phyloP scores from a whole-genome alignment of 495 filamentous ascomycete genomes.

The Penicillium pulvis region DNA sequence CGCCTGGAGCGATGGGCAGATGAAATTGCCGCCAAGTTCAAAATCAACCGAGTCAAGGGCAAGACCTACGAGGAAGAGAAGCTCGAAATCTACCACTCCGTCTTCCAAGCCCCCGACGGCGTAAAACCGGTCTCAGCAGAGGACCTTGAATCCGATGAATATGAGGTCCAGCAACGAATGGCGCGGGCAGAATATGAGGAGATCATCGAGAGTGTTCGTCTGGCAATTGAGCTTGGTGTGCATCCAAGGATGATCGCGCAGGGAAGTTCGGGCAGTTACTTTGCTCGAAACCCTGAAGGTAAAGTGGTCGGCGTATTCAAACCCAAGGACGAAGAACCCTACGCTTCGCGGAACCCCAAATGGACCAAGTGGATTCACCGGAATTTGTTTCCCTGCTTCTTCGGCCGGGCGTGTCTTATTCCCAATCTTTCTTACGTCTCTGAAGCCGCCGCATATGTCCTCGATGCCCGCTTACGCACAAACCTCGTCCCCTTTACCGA shows the following conservation, averaged over 20 bases:
- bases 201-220: slow-evolving; percentile 83
- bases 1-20: slow-evolving; percentile 95
- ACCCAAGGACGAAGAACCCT: slow-evolving; percentile 98
- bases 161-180: slow-evolving; percentile 57
- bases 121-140: slow-evolving; percentile 77
- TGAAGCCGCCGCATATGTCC: slow-evolving; percentile 93
- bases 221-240: slow-evolving; percentile 86
- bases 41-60: slow-evolving; percentile 76
- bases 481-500: slow-evolving; percentile 95
- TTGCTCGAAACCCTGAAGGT: slow-evolving; percentile 86
- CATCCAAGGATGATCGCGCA: slow-evolving; percentile 96
- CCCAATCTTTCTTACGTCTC: slow-evolving; percentile 99
- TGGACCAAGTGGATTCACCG: slow-evolving; percentile 96
- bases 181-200: slow-evolving; percentile 82
- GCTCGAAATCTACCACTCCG: slow-evolving; percentile 94
- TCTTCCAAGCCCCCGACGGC: slow-evolving; percentile 90
- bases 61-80: slow-evolving; percentile 77
- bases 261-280: slow-evolving; percentile 96
- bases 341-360: slow-evolving; percentile 87
- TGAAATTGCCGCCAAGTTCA: slow-evolving; percentile 97
- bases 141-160: slow-evolving; percentile 62
- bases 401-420: slow-evolving; percentile 93
- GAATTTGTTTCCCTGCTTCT: slow-evolving; percentile 95
- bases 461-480: slow-evolving; percentile 87
- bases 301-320: slow-evolving; percentile 98